Percentiles rank a stretch among this genome's conserved stretches.
These are phyloP conservation scores for Digitaria exilis DNA, from an alignment of 202 grass and related monocot species.

Conservation along the genomic window DNA sequence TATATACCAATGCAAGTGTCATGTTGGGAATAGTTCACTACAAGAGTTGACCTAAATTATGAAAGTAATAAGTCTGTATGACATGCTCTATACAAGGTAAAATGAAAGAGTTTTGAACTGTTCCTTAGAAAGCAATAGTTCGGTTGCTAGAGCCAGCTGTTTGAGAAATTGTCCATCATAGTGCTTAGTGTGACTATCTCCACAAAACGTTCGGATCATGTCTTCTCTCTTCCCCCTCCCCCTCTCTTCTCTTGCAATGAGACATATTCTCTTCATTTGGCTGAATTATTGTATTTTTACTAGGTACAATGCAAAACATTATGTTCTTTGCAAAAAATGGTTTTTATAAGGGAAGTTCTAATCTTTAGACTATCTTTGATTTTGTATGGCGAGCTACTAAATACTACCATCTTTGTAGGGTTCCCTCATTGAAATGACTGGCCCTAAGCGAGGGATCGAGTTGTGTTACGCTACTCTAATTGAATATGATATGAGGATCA, in stretches of 20 bases:
- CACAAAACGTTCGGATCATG: background rate
- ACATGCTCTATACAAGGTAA: background rate
- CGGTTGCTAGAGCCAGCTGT: background rate
- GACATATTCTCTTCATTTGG: background rate
- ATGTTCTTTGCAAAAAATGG: background rate
- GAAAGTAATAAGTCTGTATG: background rate
- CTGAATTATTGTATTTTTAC: background rate
- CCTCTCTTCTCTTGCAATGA: background rate
- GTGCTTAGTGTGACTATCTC: no score
- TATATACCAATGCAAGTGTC: background rate
- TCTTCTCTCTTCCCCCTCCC: background rate
- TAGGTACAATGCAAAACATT: background rate
- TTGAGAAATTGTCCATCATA: background rate
- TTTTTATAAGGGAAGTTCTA: background rate
- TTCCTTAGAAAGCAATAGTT: background rate
- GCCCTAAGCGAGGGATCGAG: background rate
- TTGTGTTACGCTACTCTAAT: background rate
- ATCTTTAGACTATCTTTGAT: background rate
- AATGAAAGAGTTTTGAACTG: background rate
- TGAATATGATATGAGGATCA: constrained; percentile 4
- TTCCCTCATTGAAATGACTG: background rate
- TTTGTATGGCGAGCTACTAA: background rate
- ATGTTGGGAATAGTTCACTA: background rate
- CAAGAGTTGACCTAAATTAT: background rate
- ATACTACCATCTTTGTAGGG: background rate